A percentile compares a stretch with the other conserved stretches of the same genome.
Conservation (phyloP, 257 asterid species). For the Plantago ovata region DNA sequence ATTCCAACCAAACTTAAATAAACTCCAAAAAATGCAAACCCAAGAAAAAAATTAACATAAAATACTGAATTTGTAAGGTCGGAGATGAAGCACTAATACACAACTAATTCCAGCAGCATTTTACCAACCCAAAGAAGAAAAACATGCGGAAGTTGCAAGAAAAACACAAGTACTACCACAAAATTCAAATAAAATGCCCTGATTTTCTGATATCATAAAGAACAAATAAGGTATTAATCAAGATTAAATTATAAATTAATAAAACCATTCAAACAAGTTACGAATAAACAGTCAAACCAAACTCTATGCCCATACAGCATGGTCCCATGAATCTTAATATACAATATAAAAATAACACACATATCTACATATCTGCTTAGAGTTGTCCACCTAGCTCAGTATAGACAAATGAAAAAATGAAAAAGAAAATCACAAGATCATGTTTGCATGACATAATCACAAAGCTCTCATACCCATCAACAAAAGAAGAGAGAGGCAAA, state of each 20-base stretch:
- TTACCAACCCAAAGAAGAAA: constrained; percentile 18
- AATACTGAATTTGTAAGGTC: background rate
- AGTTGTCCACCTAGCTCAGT: constrained; percentile 5
- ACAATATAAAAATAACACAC: constrained; percentile 7
- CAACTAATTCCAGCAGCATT: constrained; percentile 26
- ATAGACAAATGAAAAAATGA: constrained; percentile 28
- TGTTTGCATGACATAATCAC: constrained; percentile 16
- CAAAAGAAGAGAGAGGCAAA: background rate
- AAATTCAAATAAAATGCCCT: too few relatives aligned
- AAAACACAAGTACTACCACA: constrained; percentile 10
- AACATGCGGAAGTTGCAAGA: background rate
- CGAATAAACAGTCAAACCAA: constrained; percentile 7
- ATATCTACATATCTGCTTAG: constrained; percentile 7
- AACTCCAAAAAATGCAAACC: background rate
- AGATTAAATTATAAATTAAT: background rate
- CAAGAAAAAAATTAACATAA: constrained; percentile 5
- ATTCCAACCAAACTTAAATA: constrained; percentile 29
- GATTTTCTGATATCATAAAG: background rate
- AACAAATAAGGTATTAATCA: background rate
- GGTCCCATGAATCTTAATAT: constrained; percentile 9
- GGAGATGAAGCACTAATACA: constrained; percentile 20
- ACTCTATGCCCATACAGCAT: constrained; percentile 7
- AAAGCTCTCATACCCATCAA: background rate
- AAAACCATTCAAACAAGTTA: constrained; percentile 9
- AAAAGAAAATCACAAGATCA: constrained; percentile 24